Conservation (phyloP, 345 rosid genomes). For the Brassica rapa region DNA sequence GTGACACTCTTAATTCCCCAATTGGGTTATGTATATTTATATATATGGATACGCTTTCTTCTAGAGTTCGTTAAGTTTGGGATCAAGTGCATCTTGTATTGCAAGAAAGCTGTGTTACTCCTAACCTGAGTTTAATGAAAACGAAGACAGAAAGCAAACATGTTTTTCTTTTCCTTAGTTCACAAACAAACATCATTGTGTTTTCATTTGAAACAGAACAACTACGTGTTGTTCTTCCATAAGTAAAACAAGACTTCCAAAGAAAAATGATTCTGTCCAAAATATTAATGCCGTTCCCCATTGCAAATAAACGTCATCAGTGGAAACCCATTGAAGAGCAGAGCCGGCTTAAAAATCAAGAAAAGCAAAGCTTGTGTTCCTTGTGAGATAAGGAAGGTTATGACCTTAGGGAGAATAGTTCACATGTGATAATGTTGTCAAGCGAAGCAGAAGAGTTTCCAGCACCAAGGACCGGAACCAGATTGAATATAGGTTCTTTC, state of each 20-base stretch:
- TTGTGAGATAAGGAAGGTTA: conserved; percentile 31
- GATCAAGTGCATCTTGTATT: conserved; percentile 22
- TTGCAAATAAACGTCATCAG: conserved; percentile 18
- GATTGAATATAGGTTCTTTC: conserved; percentile 51
- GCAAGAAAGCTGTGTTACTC: background rate
- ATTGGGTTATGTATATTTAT: conserved; percentile 1
- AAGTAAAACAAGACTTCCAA: background rate
- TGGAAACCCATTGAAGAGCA: conserved; percentile 7
- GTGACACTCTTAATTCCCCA: conserved; percentile 23
- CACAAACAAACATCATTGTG: conserved; percentile 19
- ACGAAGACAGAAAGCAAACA: too few species aligned
- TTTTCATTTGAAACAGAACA: conserved; percentile 21
- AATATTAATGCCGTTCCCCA: conserved; percentile 18
- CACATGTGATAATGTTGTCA: conserved; percentile 68
- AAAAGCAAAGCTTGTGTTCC: conserved; percentile 5
- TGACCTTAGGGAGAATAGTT: conserved; percentile 59
- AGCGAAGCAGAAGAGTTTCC: conserved; percentile 59
- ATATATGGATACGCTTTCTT: conserved; percentile 19
- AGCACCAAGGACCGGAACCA: conserved; percentile 69
- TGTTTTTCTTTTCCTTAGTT: background rate
- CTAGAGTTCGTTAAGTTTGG: conserved; percentile 9
- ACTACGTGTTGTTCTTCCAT: conserved; percentile 35
- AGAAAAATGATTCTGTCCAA: background rate
- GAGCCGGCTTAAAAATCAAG: background rate
- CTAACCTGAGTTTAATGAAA: too few species aligned